Conservation (phyloP, 2,329 filamentous ascomycete genomes). For the Trichoderma koningiopsis region DNA sequence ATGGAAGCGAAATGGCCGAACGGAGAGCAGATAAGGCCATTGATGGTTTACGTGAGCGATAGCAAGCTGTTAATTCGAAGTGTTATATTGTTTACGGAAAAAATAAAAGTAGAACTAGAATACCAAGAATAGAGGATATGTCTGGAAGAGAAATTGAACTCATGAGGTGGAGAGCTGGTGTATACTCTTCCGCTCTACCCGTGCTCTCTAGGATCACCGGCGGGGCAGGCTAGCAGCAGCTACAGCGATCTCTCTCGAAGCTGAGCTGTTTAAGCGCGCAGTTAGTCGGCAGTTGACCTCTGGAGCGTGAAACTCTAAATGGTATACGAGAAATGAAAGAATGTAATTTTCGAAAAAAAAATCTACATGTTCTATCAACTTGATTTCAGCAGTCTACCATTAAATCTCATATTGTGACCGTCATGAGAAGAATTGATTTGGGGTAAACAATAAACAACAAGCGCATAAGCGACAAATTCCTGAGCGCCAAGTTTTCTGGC, state of each 20-base stretch:
- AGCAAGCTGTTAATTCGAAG: background rate
- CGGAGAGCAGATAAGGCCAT: constrained; percentile 17
- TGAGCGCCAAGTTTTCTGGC: background rate
- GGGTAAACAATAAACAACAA: too few species aligned
- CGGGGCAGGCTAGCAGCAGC: background rate
- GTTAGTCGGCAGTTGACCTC: background rate
- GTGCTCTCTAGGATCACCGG: background rate
- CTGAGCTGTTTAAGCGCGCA: background rate
- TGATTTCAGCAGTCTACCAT: background rate
- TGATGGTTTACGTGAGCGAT: background rate
- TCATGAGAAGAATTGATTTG: background rate
- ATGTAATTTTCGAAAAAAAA: too few species aligned
- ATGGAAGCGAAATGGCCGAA: constrained; percentile 7
- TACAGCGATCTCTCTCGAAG: background rate
- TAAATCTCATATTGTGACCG: background rate
- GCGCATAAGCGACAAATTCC: background rate
- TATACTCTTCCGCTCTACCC: constrained; percentile 9
- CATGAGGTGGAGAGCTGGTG: background rate
- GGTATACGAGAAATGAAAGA: background rate
- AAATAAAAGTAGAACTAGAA: too few species aligned
- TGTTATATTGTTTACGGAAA: background rate
- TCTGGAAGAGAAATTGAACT: background rate
- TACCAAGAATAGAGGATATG: background rate
- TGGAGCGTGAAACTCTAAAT: background rate
- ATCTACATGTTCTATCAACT: background rate